Conservation (phyloP, 2,329 filamentous ascomycete species). For the Dactylonectria estremocensis region DNA sequence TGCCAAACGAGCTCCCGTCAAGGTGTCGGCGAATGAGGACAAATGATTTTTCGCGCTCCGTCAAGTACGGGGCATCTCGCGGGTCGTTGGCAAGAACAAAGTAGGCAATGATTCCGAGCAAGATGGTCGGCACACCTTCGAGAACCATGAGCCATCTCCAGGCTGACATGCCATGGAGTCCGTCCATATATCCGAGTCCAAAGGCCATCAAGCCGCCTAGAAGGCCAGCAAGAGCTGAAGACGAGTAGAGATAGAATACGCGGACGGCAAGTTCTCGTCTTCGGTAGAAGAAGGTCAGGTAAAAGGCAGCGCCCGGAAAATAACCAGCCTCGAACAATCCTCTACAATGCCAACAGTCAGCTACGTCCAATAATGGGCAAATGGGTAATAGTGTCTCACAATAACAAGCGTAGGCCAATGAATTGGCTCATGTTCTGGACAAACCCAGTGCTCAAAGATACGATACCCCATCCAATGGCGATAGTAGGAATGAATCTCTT, state of each 20-base stretch:
- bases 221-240: constrained; percentile 44
- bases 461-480: constrained; percentile 58
- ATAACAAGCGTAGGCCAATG: constrained; percentile 49
- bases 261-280: constrained; percentile 46
- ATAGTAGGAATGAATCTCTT: constrained; percentile 49
- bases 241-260: constrained; percentile 47
- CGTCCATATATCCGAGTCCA: constrained; percentile 53
- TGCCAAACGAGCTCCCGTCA: constrained; percentile 48
- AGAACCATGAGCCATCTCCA: constrained; percentile 76
- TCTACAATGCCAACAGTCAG: too few species aligned
- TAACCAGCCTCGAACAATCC: constrained; percentile 60
- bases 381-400: constrained; percentile 44
- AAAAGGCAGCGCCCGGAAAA: constrained; percentile 56
- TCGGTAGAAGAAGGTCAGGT: constrained; percentile 48
- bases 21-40: constrained; percentile 49
- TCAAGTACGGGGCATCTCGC: constrained; percentile 71
- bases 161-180: constrained; percentile 36
- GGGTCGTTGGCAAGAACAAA: constrained; percentile 51
- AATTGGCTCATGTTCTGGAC: constrained; percentile 52
- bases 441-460: constrained; percentile 64
- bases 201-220: constrained; percentile 50
- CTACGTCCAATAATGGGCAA: constrained; percentile 59
- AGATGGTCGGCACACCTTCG: constrained; percentile 56
- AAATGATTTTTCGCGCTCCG: constrained; percentile 61
- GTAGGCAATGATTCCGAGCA: constrained; percentile 48